A percentile compares a stretch with the other conserved stretches of the same genome.
Conservation (phyloP, 2,329 filamentous ascomycete species). For the Bimuria novae-zelandiae region DNA sequence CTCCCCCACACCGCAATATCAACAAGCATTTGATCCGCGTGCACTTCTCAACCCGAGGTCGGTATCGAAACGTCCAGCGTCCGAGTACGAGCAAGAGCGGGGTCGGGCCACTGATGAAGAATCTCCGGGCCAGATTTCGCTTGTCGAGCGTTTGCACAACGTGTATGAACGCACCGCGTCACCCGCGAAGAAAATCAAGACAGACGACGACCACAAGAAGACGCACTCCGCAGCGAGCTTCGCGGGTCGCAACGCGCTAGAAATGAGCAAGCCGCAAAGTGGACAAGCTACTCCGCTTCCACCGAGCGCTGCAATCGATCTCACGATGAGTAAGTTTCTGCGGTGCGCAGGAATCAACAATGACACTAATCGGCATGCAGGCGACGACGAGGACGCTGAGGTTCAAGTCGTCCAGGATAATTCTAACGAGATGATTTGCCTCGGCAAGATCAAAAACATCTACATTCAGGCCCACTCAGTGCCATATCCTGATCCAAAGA, state of each 20-base stretch:
- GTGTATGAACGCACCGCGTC: slow-evolving; percentile 67
- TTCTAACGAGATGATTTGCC: slow-evolving; percentile 75
- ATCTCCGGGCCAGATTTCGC: slow-evolving; percentile 56
- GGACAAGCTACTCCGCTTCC: slow-evolving; percentile 4
- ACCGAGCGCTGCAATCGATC: slow-evolving; percentile 29
- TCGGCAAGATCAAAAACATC: slow-evolving; percentile 73
- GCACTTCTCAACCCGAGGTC: slow-evolving; percentile 43
- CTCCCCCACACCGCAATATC: slow-evolving; percentile 12
- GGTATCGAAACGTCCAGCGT: slow-evolving; percentile 37
- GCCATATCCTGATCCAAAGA: slow-evolving; percentile 69
- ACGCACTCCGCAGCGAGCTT: slow-evolving; percentile 22
- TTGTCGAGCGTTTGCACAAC: slow-evolving; percentile 78
- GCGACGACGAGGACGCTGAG: slow-evolving; percentile 63
- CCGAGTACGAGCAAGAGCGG: slow-evolving; percentile 24
- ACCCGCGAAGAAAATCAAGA: slow-evolving; percentile 50
- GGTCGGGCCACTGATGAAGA: slow-evolving; percentile 25
- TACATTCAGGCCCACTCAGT: slow-evolving; percentile 69
- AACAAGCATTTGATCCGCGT: slow-evolving; percentile 32
- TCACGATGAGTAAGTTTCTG: slow-evolving; percentile 40
- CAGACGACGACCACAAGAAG: slow-evolving; percentile 25
- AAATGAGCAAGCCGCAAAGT: slow-evolving; percentile 45
- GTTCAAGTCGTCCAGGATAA: slow-evolving; percentile 62
- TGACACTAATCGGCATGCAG: slow-evolving; percentile 38
- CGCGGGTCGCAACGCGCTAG: slow-evolving; percentile 45
- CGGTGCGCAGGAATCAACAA: not conserved